Evolutionary conservation across 129 eudicot species (phyloP), one percentile per base, ranked within the genome.

Genomic region (Chrysanthemum seticuspe): DNA sequence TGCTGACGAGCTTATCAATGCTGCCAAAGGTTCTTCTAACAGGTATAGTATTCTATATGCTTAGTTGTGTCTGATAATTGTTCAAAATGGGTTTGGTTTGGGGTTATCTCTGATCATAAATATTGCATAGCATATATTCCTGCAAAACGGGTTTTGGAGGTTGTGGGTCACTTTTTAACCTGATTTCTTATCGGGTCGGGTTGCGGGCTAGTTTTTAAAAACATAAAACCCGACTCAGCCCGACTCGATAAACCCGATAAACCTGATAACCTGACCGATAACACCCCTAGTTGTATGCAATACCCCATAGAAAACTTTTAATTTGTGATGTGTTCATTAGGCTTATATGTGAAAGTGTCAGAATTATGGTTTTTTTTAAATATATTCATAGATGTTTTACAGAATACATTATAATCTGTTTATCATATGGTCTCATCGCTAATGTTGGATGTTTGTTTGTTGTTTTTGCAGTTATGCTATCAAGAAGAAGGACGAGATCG

Each of bases 21-120:
- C 96, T 65, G 96, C 96, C 71, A 89, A 89, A 75, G 96, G 92
- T 44, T 89, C 96, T 59, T 89, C 92, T 3, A 89, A 89, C 88
- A 89, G 89, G 96, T 89, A 77, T 4, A 3, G 0, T 54, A 1
- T 62, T 29, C 34, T 44, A 9, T 8, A 2, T 13, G 1, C 58
- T 14, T 13, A 53, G 7, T 6, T 6, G 16, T 53, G 16, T 4
- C 58, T 1, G 58, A 6, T 53, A 4, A 53, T 53, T 14, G 58
- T 14, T 53, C 9, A 53, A 53, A 12, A 14, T 0, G 18, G 57
- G 19, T 15, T 40, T 40, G 45, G 6, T 34, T 31, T 34, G 3
- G 40, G 45, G 45, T 40, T 40, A 40, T 40, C 6, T 40, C 45
- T 40, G 45, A 40, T 40, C 45, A 40, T 6, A 6, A 9, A 40